Base-by-base conservation (phyloP, 2,329 filamentous ascomycete genomes). In the Fusarium avenaceum region DNA sequence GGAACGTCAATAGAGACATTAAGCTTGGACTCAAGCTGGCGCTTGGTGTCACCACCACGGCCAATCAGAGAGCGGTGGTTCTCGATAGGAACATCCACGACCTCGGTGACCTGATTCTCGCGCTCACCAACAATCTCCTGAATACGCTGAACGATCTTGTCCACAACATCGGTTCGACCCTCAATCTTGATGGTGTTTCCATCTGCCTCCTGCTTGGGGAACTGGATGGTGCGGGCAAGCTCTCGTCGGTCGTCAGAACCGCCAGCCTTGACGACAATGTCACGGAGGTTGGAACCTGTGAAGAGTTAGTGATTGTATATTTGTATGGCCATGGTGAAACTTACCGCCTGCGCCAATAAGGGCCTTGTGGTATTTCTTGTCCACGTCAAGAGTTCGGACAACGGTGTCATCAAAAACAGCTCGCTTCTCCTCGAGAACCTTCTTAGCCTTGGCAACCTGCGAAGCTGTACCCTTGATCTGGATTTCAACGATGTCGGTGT, bases 61-160 rank as follows among this genome's bases (percentile, higher is more conserved):
- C 96, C 96, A 75, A 99, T 98, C 24, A 99, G 86, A 10, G 92
- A 86, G 54, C 94, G 87, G 79, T 99, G 96, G 84, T 97, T 96
- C 73, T 96, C 92, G 14, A 90, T 89, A 17, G 94, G 92, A 35
- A 99, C 90, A 33, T 97, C 94, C 26, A 97, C 77, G 17, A 86
- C 85, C 74, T 93, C 90, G 0, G 89, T 92, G 40, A 93, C 87
- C 80, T 97, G 93, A 77, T 88, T 95, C 73, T 95, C 92, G 38
- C 93, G 90, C 76, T 96, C 88, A n/a, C 87, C 83, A 30, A 97
- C 93, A 72, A 97, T 92, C 46, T 89, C 86, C 75, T 96, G 82
- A 72, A 99, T 96, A 26, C 92, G 87, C 53, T 90, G 86, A 74
- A 95, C 85, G 72, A 99, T 96, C 81, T 93, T 96, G 73, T 97